Base-by-base conservation (phyloP, 169 alveolate species). In the Plasmodium sp. region DNA sequence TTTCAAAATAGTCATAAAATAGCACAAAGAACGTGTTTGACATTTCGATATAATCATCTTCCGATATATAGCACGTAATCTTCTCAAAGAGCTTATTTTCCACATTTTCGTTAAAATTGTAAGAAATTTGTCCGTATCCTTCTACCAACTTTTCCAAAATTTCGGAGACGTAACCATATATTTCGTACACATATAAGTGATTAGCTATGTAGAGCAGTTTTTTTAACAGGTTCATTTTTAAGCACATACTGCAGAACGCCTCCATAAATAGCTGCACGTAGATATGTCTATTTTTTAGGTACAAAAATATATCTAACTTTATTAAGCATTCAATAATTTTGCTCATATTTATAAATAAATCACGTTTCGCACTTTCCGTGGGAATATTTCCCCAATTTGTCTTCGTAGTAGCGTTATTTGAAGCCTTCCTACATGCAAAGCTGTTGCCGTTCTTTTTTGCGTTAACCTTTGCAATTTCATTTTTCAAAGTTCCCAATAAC, bases 1-100 rank as follows among this genome's bases (percentile, higher is more conserved):
- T 56, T 86, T 75, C 62, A 10, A 86, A 86, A 77, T 86, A 86
- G 43, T 86, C 93, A 86, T 54, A 86, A 77, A 75, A 75, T 39
- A 86, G 41, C 51, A 86, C 80, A 86, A 54, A 86, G 10, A 79
- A 27, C 5, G 93, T 86, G 72, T 86, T 86, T 75, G 93, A 86
- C 43, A 86, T 86, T 86, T 86, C 93, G 71, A 86, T 86, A 86
- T 86, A 86, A 39, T 86, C 93, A 86, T 86, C 93, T 56, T 86
- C 93, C 31, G 93, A 86, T 75, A 86, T 86, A 33, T 31, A 79
- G 31, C 58, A 75, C 43, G 72, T 12, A 74, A 86, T 75, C 43
- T 86, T 75, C 41, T 86, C 93, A 36, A 86, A 86, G 39, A 86
- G 36, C 71, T 77, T 86, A 56, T 77, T 77, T 77, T 86, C 93